Evolutionary conservation across 345 rosid genomes (phyloP).

Genomic region (Punica granatum): DNA sequence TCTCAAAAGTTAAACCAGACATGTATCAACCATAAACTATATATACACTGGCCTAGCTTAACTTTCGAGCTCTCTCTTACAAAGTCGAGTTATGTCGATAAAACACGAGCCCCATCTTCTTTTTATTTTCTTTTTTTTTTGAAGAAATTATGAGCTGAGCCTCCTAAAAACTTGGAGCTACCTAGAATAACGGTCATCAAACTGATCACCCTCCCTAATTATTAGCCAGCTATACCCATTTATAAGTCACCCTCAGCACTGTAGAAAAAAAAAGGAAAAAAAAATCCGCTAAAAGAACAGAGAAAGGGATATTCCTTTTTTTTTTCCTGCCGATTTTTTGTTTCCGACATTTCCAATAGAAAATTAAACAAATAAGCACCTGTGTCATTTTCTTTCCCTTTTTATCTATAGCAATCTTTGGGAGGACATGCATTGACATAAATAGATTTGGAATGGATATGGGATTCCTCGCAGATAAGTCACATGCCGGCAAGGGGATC

Average conservation of each 20-base stretch:
- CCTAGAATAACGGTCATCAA: background rate
- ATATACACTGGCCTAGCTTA: no score
- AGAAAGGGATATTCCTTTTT: background rate
- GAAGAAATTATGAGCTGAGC: background rate
- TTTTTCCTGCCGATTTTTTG: background rate
- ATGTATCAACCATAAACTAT: no score
- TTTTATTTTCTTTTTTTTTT: no score
- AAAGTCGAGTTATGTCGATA: no score
- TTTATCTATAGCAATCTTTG: background rate
- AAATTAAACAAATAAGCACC: background rate
- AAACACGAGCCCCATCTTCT: no score
- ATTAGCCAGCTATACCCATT: background rate
- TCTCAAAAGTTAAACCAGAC: no score
- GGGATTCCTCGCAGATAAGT: slow-evolving; percentile 1
- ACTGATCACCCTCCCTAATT: background rate
- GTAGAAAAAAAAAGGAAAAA: background rate
- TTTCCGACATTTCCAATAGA: background rate
- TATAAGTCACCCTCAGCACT: background rate
- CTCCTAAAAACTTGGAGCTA: background rate
- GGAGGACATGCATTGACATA: background rate
- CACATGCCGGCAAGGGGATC: slow-evolving; percentile 14
- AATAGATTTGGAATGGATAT: background rate
- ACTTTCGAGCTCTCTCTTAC: no score
- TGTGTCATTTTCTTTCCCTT: background rate
- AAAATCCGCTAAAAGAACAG: background rate